Evolutionary conservation across 2,329 filamentous ascomycete genomes (phyloP), one percentile per base, ranked within the genome.

Genomic region (Beauveria bassiana): DNA sequence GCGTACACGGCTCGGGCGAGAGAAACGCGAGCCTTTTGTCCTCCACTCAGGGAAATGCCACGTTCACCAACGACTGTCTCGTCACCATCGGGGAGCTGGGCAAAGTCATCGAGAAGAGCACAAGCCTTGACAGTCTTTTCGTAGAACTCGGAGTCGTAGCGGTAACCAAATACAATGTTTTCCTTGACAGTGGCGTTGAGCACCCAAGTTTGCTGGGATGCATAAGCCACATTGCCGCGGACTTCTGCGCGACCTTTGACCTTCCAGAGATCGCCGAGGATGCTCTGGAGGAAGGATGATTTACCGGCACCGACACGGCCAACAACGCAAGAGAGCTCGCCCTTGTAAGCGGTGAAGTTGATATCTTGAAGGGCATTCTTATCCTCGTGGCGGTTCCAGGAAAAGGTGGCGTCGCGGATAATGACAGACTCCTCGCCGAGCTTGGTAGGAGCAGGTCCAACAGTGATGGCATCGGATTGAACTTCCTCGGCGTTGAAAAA

Each of bases 171-270:
- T 5, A 97, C 81, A 67, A 99, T 96, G 71, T 99, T 99, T 71
- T 99, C 95, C 68, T 92, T 91, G 61, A 99, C 93, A 34, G 90
- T 96, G 9, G 95, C 95, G 71, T 99, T 99, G 87, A 98, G 93
- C 58, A 99, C 90, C 95, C 96, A 99, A 22, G 92, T 81, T 69
- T 90, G 87, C 73, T 99, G 96, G 18, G 92, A 90, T 62, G 96
- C 95, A 72, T 98, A 99, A 1, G 95, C 95, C 46, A 91, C 84
- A 31, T 82, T 85, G 52, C 95, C 96, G 67, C 90, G 87, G 10
- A 99, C 81, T 61, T 89, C 81, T 4, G 97, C 93, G 64, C 90
- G 82, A 53, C 95, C 95, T 64, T 90, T 86, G 55, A 88, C 81
- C 73, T 97, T 98, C 87, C 89, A 97, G 4, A 99, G 74, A 73